A percentile compares a stretch with the other conserved stretches of the same genome.
Evolutionary conservation across 116 monocot species (phyloP).

Genomic region (Papilionanthe hybrid): DNA sequence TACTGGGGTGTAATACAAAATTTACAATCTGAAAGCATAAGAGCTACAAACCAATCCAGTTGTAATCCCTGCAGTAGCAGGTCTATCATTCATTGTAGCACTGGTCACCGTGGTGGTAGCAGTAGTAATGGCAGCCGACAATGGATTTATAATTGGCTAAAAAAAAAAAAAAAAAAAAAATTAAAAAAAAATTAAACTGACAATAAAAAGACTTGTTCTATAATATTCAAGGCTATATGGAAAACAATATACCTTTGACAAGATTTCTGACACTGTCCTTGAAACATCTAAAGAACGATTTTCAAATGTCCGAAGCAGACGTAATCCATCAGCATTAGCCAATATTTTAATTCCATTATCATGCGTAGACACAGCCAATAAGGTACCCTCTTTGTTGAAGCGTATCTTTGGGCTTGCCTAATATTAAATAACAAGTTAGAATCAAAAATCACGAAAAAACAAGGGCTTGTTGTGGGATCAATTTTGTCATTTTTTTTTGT

Average conservation of each 20-base stretch:
- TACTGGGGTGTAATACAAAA: neutral
- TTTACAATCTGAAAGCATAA: neutral
- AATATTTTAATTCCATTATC: constrained; percentile 26
- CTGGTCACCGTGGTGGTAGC: constrained; percentile 6
- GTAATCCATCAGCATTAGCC: constrained; percentile 29
- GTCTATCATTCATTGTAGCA: constrained; percentile 24
- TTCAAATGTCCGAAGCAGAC: constrained; percentile 17
- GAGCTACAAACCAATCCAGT: constrained; percentile 22
- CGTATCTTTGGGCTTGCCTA: constrained; percentile 20
- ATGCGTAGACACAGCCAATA: constrained; percentile 19
- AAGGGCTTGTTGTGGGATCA: no score
- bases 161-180: neutral
- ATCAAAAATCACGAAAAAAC: neutral
- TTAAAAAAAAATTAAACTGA: no score
- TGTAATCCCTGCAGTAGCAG: constrained; percentile 12
- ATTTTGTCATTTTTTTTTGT: no score
- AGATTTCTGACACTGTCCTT: constrained; percentile 10
- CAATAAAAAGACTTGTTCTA: neutral
- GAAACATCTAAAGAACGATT: constrained; percentile 18
- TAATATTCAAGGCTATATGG: neutral
- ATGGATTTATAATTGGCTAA: constrained; percentile 36
- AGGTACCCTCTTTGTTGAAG: constrained; percentile 23
- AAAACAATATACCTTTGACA: constrained; percentile 20
- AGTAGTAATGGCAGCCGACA: constrained; percentile 20
- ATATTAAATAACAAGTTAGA: neutral